phyloP scores from a whole-genome alignment of 2,329 filamentous ascomycete species.

The Pseudogymnoascus pannorum region DNA sequence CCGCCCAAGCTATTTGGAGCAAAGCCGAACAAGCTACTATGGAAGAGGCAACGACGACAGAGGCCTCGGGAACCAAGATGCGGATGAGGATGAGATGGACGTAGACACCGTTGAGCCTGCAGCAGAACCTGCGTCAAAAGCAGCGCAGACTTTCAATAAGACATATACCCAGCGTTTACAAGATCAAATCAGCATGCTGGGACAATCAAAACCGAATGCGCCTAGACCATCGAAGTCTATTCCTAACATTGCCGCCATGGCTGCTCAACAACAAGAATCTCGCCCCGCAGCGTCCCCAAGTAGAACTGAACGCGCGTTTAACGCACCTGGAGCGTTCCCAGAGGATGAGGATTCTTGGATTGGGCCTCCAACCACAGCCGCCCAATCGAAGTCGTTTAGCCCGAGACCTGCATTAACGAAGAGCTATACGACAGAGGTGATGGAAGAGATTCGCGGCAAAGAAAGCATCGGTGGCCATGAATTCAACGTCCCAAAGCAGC shows the following conservation, averaged over 20 bases:
- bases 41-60: conserved; percentile 61
- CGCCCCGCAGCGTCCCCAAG: conserved; percentile 16
- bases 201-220: conserved; percentile 40
- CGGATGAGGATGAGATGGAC: conserved; percentile 46
- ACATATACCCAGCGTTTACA: conserved; percentile 90
- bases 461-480: conserved; percentile 41
- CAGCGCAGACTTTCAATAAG: conserved; percentile 62
- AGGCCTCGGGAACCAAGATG: conserved; percentile 34
- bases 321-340: conserved; percentile 53
- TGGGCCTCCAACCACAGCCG: conserved; percentile 33
- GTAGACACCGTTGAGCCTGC: conserved; percentile 34
- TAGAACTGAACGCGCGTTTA: conserved; percentile 14
- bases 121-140: conserved; percentile 38
- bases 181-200: conserved; percentile 76
- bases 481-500: conserved; percentile 37
- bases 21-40: conserved; percentile 65
- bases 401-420: conserved; percentile 50
- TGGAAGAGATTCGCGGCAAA: conserved; percentile 48
- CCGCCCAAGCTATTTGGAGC: conserved; percentile 71
- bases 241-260: conserved; percentile 16
- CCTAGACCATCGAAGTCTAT: conserved; percentile 29
- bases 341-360: conserved; percentile 58
- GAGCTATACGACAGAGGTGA: conserved; percentile 53
- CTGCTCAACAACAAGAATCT: conserved; percentile 16
- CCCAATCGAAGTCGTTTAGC: conserved; percentile 32